phyloP scores from a whole-genome alignment of 306 rosid species.

The Macrotyloma uniflorum region DNA sequence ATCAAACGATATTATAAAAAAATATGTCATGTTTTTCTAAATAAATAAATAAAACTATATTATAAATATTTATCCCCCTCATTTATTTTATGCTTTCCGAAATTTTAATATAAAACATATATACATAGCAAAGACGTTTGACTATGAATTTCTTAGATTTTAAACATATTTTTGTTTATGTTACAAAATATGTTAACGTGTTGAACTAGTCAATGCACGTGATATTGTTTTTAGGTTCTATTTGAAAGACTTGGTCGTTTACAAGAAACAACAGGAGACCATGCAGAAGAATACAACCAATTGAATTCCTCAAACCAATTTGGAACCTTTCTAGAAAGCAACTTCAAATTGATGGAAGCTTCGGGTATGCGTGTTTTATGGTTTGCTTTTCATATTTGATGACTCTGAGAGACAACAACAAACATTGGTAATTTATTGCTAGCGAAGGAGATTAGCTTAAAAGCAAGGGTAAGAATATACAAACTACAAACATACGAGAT shows the following conservation, averaged over 20 bases:
- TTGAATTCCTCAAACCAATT: slow-evolving; percentile 27
- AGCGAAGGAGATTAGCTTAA: not conserved
- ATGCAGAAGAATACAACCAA: slow-evolving; percentile 5
- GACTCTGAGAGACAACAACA: not conserved
- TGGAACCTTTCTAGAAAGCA: slow-evolving; percentile 43
- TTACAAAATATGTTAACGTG: not conserved
- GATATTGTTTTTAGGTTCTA: not conserved
- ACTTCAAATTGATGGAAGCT: slow-evolving; percentile 29
- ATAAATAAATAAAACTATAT: not conserved
- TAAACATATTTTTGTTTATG: not conserved
- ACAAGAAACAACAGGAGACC: slow-evolving; percentile 24
- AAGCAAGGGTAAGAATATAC: not conserved
- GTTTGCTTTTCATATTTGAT: slow-evolving; percentile 34
- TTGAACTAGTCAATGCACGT: slow-evolving; percentile 46
- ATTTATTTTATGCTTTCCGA: not conserved
- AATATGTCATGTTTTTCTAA: not conserved
- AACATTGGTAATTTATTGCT: not conserved
- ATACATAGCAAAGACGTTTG: not conserved
- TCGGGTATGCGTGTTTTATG: slow-evolving; percentile 38
- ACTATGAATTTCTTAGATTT: slow-evolving; percentile 23
- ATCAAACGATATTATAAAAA: not conserved
- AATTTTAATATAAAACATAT: not conserved
- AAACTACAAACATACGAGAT: slow-evolving; percentile 26
- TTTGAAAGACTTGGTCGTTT: slow-evolving; percentile 6
- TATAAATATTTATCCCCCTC: not conserved